A percentile compares a stretch with the other conserved stretches of the same genome.
Evolutionary conservation across 345 rosid species (phyloP).

Genomic region (Populus ilicifolia): DNA sequence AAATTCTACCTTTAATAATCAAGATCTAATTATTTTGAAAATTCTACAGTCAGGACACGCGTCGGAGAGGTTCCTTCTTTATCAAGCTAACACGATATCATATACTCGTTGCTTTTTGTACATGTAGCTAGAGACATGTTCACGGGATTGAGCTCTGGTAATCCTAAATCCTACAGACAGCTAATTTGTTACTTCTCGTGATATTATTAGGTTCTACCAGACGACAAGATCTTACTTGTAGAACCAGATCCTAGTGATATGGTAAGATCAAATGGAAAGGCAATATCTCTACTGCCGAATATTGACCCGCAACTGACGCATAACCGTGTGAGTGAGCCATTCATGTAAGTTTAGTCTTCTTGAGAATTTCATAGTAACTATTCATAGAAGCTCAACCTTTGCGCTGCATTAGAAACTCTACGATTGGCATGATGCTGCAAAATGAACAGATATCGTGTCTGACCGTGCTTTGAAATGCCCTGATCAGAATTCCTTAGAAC

Average conservation of each 20-base stretch:
- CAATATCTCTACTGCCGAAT: constrained; percentile 75
- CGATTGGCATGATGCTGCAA: constrained; percentile 94
- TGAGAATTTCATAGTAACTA: background rate
- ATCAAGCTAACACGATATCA: too few species aligned
- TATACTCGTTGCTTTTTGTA: background rate
- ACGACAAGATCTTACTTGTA: constrained; percentile 95
- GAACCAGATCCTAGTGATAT: constrained; percentile 92
- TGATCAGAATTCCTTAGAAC: constrained; percentile 53
- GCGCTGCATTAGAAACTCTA: constrained; percentile 48
- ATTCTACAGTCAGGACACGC: too few species aligned
- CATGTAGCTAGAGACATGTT: background rate
- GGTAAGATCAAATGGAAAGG: constrained; percentile 73
- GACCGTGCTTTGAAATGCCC: constrained; percentile 70
- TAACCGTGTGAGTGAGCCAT: constrained; percentile 49
- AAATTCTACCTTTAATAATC: too few species aligned
- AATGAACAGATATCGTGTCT: constrained; percentile 87
- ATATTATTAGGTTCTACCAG: constrained; percentile 76
- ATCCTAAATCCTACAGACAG: background rate
- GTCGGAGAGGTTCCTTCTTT: too few species aligned
- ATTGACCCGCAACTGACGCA: constrained; percentile 88
- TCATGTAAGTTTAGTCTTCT: background rate
- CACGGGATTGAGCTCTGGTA: constrained; percentile 3
- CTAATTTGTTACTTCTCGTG: background rate
- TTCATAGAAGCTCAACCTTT: background rate
- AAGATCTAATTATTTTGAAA: too few species aligned